Evolutionary conservation across 23 red algal genomes (phyloP).

Genomic region (Gracilaria gracilis): DNA sequence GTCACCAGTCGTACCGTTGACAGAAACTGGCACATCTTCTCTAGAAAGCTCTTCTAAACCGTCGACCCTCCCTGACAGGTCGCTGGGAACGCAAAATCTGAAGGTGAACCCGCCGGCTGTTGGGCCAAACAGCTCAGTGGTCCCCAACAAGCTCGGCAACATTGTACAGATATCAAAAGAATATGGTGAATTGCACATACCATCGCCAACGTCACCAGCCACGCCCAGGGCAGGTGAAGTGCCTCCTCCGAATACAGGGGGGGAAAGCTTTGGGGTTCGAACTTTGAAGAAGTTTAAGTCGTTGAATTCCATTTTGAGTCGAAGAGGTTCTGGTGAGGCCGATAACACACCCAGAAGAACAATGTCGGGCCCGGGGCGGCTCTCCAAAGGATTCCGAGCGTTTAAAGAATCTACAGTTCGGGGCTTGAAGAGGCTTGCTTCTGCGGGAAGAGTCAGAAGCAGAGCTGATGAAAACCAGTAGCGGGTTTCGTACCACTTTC

Average conservation of each 20-base stretch:
- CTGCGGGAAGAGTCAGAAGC: neutral
- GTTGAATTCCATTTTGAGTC: neutral
- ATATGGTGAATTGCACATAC: neutral
- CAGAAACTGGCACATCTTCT: too few relatives aligned
- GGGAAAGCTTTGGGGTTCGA: neutral
- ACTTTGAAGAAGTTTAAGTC: neutral
- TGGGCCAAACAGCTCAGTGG: neutral
- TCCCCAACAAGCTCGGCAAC: neutral
- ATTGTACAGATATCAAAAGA: conserved; percentile 1
- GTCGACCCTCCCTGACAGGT: too few relatives aligned
- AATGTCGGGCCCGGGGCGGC: neutral
- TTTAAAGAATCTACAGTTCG: neutral
- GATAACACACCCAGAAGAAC: neutral
- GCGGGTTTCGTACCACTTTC: neutral
- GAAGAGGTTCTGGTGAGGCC: neutral
- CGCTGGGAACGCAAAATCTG: neutral
- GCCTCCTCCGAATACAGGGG: neutral
- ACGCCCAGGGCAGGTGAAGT: neutral
- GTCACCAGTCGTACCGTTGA: too few relatives aligned
- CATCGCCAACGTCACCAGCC: neutral
- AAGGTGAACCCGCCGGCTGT: neutral
- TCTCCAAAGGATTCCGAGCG: neutral
- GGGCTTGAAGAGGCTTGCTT: neutral
- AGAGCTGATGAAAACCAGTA: neutral
- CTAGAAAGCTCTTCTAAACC: too few relatives aligned